Evolutionary conservation across 2,329 filamentous ascomycete species (phyloP), one percentile per base, ranked within the genome.

Genomic region (Hirsutella rhossiliensis): DNA sequence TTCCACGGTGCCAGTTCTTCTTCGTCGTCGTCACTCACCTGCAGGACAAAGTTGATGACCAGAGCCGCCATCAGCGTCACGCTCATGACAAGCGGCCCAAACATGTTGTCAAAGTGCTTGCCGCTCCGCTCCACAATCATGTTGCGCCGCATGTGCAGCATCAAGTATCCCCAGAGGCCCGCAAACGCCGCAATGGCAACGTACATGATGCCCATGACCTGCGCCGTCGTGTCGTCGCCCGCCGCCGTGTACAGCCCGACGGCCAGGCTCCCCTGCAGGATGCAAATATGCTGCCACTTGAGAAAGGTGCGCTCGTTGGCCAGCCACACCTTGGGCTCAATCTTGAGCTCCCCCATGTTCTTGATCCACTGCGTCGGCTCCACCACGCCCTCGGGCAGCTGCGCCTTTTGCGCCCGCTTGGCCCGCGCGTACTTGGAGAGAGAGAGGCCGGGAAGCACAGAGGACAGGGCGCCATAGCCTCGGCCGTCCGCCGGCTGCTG

Each of bases 261-360:
- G 0, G 87, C 86, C 28, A 98, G 67, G 19, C 82, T 81, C 32
- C 88, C 89, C 20, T 98, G 79, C 13, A 98, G 73, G 41, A 98
- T 79, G 48, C 80, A 83, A 56, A 98, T 88, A 62, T 97, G 89
- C 69, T 97, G 87, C 92, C 92, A 98, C 64, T 96, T 97, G 63
- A 98, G 82, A 61, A 96, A 98, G 0, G 92, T 98, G 48, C 92
- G 83, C 67, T 98, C 90, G 64, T 98, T 98, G 44, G 92, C 92
- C 45, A 98, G 81, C 90, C 92, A 98, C 28, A 98, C 90, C 66
- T 98, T 98, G 48, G 87, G 88, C 67, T 98, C 92, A 45, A 98
- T 87, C 59, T 88, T 84, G 51, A 97, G 76, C 31, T 88, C 85
- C 3, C 92, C 90, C 30, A 84, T 77, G 64, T 98, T 94, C 69